A percentile compares a stretch with the other conserved stretches of the same genome.
Conservation (phyloP, 1,139 yeast species). For the Yamadazyma sp. region DNA sequence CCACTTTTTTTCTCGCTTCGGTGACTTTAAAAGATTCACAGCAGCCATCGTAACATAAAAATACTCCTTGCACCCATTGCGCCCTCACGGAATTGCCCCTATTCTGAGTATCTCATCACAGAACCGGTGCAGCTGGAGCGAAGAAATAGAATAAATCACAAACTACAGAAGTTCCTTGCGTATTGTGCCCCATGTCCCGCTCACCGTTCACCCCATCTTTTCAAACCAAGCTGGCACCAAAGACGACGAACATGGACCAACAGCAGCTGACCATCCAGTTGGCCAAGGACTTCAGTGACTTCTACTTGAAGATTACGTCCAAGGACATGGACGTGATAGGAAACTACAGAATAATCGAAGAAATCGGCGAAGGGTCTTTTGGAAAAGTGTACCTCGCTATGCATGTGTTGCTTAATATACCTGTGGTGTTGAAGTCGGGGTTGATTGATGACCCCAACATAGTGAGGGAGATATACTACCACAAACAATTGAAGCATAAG, state of each 20-base stretch:
- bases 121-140: too few relatives aligned
- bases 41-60: too few relatives aligned
- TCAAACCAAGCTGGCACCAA: background rate
- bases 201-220: background rate
- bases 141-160: too few relatives aligned
- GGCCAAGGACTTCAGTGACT: constrained; percentile 65
- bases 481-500: constrained; percentile 79
- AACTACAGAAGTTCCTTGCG: too few relatives aligned
- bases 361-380: constrained; percentile 85
- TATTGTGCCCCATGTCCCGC: too few relatives aligned
- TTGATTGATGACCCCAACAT: constrained; percentile 80
- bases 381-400: constrained; percentile 87
- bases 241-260: background rate
- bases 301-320: constrained; percentile 56
- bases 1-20: too few relatives aligned
- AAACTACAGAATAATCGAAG: constrained; percentile 66
- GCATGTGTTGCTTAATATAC: constrained; percentile 69
- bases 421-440: constrained; percentile 87
- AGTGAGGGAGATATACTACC: constrained; percentile 91
- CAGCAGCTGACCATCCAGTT: constrained; percentile 25
- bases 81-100: too few relatives aligned
- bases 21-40: too few relatives aligned
- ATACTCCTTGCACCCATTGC: too few relatives aligned
- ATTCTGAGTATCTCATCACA: too few relatives aligned
- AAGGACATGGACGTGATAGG: constrained; percentile 66